phyloP scores from a whole-genome alignment of 805 yeast genomes.

The Yarrowia deformans region DNA sequence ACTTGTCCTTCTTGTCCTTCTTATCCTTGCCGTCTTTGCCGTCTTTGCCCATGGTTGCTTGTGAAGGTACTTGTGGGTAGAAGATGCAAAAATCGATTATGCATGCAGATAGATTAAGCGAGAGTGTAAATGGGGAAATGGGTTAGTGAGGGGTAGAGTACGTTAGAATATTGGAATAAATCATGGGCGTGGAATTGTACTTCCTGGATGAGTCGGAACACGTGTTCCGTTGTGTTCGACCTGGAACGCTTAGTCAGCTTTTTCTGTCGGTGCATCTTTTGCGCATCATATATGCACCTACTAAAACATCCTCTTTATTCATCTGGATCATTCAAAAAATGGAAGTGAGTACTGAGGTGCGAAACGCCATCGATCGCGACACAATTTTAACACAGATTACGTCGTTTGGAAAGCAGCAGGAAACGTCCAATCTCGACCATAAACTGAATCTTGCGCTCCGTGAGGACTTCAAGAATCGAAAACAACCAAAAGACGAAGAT shows the following conservation, averaged over 20 bases:
- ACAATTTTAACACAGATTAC: neutral
- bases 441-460: slow-evolving; percentile 6
- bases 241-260: too few species aligned
- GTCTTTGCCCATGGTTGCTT: slow-evolving; percentile 8
- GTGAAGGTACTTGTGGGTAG: too few species aligned
- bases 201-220: neutral
- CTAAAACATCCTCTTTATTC: neutral
- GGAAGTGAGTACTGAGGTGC: slow-evolving; percentile 11
- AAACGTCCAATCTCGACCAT: slow-evolving; percentile 39
- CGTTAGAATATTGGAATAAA: neutral
- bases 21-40: neutral
- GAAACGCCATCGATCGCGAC: too few species aligned
- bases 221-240: neutral
- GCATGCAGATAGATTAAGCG: slow-evolving; percentile 18
- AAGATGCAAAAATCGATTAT: slow-evolving; percentile 3
- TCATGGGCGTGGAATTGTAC: too few species aligned
- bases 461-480: slow-evolving; percentile 12
- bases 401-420: slow-evolving; percentile 39
- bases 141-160: neutral
- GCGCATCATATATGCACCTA: too few species aligned
- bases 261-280: neutral
- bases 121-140: neutral
- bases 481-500: slow-evolving; percentile 35
- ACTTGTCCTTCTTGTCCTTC: slow-evolving; percentile 40
- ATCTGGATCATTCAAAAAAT: neutral